These are phyloP conservation scores for Pochonia chlamydosporia DNA, from an alignment of 2,329 filamentous ascomycete genomes.

Conservation along the genomic window DNA sequence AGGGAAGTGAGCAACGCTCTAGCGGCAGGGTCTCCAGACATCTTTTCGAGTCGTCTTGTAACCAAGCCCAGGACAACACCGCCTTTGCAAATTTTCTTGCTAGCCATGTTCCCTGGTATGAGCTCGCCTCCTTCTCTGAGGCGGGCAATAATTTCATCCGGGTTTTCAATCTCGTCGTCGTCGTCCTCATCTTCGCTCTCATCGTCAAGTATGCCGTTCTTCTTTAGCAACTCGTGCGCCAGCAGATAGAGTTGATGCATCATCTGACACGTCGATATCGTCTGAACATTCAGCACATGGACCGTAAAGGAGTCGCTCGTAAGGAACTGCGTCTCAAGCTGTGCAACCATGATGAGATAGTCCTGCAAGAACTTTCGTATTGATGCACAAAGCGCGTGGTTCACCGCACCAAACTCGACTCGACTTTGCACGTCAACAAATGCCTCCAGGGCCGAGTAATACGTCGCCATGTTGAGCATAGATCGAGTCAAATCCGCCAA, in stretches of 20 bases:
- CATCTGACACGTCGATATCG: slow-evolving; percentile 84
- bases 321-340: slow-evolving; percentile 87
- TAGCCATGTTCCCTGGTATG: slow-evolving; percentile 68
- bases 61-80: slow-evolving; percentile 87
- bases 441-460: slow-evolving; percentile 84
- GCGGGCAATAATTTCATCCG: slow-evolving; percentile 88
- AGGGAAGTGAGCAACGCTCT: slow-evolving; percentile 75
- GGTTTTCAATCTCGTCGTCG: slow-evolving; percentile 67
- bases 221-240: slow-evolving; percentile 79
- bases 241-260: slow-evolving; percentile 84
- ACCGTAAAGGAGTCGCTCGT: slow-evolving; percentile 86
- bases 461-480: slow-evolving; percentile 90
- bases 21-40: slow-evolving; percentile 92
- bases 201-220: slow-evolving; percentile 82
- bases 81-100: slow-evolving; percentile 94
- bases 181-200: slow-evolving; percentile 66
- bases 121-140: slow-evolving; percentile 82
- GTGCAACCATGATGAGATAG: slow-evolving; percentile 86
- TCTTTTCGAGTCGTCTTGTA: slow-evolving; percentile 75
- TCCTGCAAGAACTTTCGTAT: slow-evolving; percentile 89
- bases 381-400: slow-evolving; percentile 92
- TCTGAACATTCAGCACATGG: slow-evolving; percentile 88
- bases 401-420: slow-evolving; percentile 89
- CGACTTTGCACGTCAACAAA: slow-evolving; percentile 93
- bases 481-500: slow-evolving; percentile 79